A percentile compares a stretch with the other conserved stretches of the same genome.
phyloP scores from a whole-genome alignment of 805 yeast genomes.

The Barnettozyma sucrosica region DNA sequence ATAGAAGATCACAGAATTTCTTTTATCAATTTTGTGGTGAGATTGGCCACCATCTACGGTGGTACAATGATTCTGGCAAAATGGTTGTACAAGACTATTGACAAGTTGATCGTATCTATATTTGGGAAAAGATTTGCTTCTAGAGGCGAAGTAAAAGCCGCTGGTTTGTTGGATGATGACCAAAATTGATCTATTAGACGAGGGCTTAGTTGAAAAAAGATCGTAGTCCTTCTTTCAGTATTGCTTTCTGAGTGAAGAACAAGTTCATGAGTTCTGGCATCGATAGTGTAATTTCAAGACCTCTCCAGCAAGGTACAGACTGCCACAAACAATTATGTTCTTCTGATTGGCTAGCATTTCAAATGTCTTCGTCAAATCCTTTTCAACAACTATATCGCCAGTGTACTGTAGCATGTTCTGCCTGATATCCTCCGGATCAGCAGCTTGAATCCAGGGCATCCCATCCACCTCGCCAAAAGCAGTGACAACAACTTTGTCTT shows the following conservation, averaged over 20 bases:
- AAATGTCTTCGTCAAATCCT: constrained; percentile 26
- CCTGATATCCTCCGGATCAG: constrained; percentile 26
- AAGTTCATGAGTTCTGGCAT: not conserved
- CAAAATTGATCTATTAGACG: not conserved
- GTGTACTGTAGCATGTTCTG: constrained; percentile 25
- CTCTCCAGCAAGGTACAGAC: constrained; percentile 62
- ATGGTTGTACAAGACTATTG: constrained; percentile 56
- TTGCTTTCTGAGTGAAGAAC: too few relatives aligned
- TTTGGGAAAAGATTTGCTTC: constrained; percentile 51
- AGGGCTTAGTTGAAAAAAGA: too few relatives aligned
- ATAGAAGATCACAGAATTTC: constrained; percentile 69
- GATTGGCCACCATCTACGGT: constrained; percentile 76
- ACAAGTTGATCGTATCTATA: constrained; percentile 41
- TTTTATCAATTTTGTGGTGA: constrained; percentile 70
- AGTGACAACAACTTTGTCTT: constrained; percentile 58
- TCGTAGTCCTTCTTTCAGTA: too few relatives aligned
- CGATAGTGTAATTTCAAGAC: constrained; percentile 35
- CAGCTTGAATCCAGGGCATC: constrained; percentile 88
- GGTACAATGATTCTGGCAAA: constrained; percentile 69
- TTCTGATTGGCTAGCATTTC: constrained; percentile 16
- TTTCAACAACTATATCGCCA: constrained; percentile 23
- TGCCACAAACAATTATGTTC: constrained; percentile 56
- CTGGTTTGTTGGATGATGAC: constrained; percentile 16
- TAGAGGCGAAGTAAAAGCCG: constrained; percentile 22
- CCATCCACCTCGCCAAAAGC: constrained; percentile 67